Conservation (phyloP, 148 eudicot genomes). For the Diospyros kaki region DNA sequence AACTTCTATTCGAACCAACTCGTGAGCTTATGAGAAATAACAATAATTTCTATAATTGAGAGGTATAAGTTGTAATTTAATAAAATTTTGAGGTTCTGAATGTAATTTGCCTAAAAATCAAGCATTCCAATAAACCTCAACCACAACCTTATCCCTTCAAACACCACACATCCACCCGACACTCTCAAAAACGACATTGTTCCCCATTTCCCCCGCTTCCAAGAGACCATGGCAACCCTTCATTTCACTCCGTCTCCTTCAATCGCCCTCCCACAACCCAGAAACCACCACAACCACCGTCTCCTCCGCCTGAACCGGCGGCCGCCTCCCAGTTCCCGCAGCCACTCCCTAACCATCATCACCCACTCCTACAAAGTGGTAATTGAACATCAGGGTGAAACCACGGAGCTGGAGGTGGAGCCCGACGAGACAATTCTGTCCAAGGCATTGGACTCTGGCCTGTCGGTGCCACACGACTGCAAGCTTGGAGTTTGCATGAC, state of each 20-base stretch:
- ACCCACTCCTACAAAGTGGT: conserved; percentile 54
- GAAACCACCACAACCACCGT: conserved; percentile 11
- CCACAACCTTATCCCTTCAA: conserved; percentile 23
- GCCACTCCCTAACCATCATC: neutral
- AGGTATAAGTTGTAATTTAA: too few relatives aligned
- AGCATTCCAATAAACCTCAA: neutral
- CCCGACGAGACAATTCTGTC: conserved; percentile 73
- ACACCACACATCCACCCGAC: conserved; percentile 16
- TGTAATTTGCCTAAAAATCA: neutral
- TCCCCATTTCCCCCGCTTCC: neutral
- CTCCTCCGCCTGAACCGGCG: conserved; percentile 4
- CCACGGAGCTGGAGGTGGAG: conserved; percentile 70
- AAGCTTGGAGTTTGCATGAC: conserved; percentile 98
- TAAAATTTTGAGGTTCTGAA: too few relatives aligned
- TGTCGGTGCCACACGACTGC: conserved; percentile 74
- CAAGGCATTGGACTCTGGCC: conserved; percentile 63
- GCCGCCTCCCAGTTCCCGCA: neutral
- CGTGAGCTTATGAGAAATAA: too few relatives aligned
- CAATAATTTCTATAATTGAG: too few relatives aligned
- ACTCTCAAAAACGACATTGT: too few relatives aligned
- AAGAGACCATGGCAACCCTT: conserved; percentile 38
- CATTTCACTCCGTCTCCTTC: conserved; percentile 38
- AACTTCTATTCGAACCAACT: too few relatives aligned
- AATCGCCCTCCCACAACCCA: conserved; percentile 21
- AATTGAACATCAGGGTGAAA: conserved; percentile 56